These are phyloP conservation scores for Aspergillus cavernicola DNA, from an alignment of 495 filamentous ascomycete genomes.

Conservation along the genomic window DNA sequence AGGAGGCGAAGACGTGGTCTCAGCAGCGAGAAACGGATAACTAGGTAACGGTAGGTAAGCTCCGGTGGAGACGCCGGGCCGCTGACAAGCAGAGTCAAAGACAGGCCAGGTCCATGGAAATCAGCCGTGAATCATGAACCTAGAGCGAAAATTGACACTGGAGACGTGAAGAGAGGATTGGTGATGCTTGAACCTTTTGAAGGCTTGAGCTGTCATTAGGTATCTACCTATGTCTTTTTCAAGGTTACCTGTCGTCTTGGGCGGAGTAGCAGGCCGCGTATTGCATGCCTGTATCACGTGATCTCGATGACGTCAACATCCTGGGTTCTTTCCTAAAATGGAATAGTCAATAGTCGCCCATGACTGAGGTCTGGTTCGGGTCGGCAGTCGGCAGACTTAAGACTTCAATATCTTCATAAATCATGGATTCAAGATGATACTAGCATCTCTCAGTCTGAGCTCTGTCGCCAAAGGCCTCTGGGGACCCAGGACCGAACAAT, in stretches of 20 bases:
- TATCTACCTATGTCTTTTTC: no score
- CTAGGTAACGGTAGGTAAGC: constrained; percentile 3
- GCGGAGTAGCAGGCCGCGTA: constrained; percentile 11
- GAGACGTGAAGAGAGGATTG: no score
- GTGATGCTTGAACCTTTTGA: no score
- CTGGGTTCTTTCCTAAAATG: neutral
- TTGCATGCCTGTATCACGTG: constrained; percentile 25
- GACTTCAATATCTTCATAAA: no score
- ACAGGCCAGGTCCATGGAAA: no score
- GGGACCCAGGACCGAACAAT: neutral
- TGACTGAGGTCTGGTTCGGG: neutral
- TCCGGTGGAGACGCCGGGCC: constrained; percentile 4
- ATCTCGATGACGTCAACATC: constrained; percentile 14
- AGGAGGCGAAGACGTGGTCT: constrained; percentile 3
- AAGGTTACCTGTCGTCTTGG: neutral
- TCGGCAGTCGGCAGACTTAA: neutral
- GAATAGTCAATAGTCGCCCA: neutral
- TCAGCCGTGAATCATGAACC: neutral
- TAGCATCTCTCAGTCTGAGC: neutral
- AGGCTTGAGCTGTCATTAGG: no score
- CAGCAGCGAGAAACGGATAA: neutral
- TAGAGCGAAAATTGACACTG: no score
- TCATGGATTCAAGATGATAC: no score
- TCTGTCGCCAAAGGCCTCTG: neutral
- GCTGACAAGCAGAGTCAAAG: constrained; percentile 8